Conservation (phyloP, 2,329 filamentous ascomycete genomes). For the Epichloe baconii region DNA sequence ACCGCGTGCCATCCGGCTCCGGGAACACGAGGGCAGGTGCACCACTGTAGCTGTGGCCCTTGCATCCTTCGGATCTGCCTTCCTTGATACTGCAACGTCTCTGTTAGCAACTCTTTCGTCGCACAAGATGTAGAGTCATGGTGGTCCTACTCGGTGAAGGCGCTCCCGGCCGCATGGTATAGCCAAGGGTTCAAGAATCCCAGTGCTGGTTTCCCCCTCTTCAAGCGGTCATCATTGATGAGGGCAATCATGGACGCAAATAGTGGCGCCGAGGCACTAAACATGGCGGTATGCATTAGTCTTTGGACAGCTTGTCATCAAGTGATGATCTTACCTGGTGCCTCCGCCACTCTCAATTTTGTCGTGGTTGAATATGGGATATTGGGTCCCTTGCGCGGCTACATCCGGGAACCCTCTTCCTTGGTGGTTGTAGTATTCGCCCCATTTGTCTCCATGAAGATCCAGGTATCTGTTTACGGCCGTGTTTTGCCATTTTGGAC, state of each 20-base stretch:
- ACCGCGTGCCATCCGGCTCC: constrained; percentile 6
- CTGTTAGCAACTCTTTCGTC: constrained; percentile 2
- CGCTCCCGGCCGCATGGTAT: constrained; percentile 25
- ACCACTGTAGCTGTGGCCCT: constrained; percentile 14
- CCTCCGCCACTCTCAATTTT: constrained; percentile 15
- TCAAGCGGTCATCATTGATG: constrained; percentile 49
- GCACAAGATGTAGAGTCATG: neutral
- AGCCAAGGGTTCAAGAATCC: constrained; percentile 52
- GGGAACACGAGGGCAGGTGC: constrained; percentile 11
- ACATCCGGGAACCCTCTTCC: constrained; percentile 52
- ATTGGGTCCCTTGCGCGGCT: constrained; percentile 34
- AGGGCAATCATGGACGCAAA: constrained; percentile 50
- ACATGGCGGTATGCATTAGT: neutral
- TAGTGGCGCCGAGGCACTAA: constrained; percentile 45
- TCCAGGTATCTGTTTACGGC: constrained; percentile 32
- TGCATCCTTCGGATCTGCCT: constrained; percentile 20
- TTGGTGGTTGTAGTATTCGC: constrained; percentile 26
- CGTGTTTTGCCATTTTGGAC: constrained; percentile 31
- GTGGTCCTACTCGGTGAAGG: constrained; percentile 22
- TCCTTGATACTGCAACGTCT: constrained; percentile 18
- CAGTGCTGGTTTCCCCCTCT: constrained; percentile 36
- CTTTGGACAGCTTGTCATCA: neutral
- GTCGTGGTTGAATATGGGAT: constrained; percentile 21
- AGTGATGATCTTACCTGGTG: constrained; percentile 16
- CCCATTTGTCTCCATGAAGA: constrained; percentile 35